These are phyloP conservation scores for Xylogone sp. DNA, from an alignment of 2,329 filamentous ascomycete genomes.

Conservation along the genomic window DNA sequence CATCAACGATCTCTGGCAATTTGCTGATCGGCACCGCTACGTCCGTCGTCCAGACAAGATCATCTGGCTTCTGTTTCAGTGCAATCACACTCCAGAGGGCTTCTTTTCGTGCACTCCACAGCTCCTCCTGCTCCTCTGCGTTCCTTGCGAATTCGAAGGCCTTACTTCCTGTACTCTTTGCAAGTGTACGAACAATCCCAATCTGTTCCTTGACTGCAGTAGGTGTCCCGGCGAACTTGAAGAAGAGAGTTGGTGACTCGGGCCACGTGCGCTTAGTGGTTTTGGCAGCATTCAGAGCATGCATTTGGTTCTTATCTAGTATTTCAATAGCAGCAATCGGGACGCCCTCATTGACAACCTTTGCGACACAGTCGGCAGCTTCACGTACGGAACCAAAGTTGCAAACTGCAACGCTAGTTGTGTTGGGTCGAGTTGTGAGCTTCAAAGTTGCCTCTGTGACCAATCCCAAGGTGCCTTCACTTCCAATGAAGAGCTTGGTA, in stretches of 20 bases:
- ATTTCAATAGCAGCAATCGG: constrained; percentile 91
- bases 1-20: constrained; percentile 72
- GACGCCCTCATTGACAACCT: constrained; percentile 75
- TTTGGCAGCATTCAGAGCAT: constrained; percentile 61
- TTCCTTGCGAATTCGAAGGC: constrained; percentile 75
- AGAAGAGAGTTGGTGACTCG: constrained; percentile 74
- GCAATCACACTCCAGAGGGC: constrained; percentile 79
- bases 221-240: constrained; percentile 76
- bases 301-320: constrained; percentile 87
- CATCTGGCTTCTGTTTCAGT: constrained; percentile 52
- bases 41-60: constrained; percentile 81
- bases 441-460: constrained; percentile 90
- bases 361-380: constrained; percentile 62
- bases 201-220: constrained; percentile 76
- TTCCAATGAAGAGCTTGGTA: constrained; percentile 84
- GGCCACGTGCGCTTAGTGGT: constrained; percentile 64
- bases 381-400: constrained; percentile 48
- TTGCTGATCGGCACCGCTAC: constrained; percentile 78
- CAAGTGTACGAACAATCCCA: constrained; percentile 59
- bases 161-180: constrained; percentile 57
- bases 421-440: constrained; percentile 75
- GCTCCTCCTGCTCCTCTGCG: constrained; percentile 66
- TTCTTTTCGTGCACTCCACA: constrained; percentile 83
- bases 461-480: constrained; percentile 85
- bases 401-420: constrained; percentile 74